A percentile compares a stretch with the other conserved stretches of the same genome.
Evolutionary conservation across 805 yeast species (phyloP).

Genomic region (Metschnikowia sp.): DNA sequence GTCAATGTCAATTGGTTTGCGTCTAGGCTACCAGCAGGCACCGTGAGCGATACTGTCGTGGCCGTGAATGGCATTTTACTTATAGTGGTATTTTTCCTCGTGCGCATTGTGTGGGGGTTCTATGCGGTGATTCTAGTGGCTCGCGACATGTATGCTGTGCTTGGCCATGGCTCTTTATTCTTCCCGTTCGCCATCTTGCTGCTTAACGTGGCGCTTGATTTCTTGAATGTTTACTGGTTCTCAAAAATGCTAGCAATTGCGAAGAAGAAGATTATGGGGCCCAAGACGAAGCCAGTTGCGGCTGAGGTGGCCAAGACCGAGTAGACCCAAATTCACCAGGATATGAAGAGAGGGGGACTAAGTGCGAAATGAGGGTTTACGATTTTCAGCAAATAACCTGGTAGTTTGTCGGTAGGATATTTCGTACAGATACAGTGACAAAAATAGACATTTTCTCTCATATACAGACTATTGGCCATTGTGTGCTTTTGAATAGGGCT

Average conservation of each 20-base stretch:
- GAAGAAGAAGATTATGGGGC: constrained; percentile 39
- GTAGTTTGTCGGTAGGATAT: too few species aligned
- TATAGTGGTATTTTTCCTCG: constrained; percentile 66
- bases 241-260: constrained; percentile 78
- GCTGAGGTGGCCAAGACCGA: constrained; percentile 10
- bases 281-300: constrained; percentile 5
- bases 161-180: constrained; percentile 43
- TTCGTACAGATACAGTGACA: too few species aligned
- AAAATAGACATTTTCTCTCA: too few species aligned
- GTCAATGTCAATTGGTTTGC: constrained; percentile 93
- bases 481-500: too few species aligned
- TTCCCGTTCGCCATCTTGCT: constrained; percentile 49
- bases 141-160: constrained; percentile 43
- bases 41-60: constrained; percentile 52
- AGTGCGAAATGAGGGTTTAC: too few species aligned
- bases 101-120: constrained; percentile 85
- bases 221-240: constrained; percentile 83
- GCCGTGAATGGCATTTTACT: constrained; percentile 70
- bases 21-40: constrained; percentile 66
- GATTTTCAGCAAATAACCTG: too few species aligned
- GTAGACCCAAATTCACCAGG: not conserved
- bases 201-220: constrained; percentile 61
- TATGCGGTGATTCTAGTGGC: constrained; percentile 57
- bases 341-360: too few species aligned
- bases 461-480: too few species aligned